Conservation (phyloP, 140 eudicot genomes). For the Ambrosia hybrid region DNA sequence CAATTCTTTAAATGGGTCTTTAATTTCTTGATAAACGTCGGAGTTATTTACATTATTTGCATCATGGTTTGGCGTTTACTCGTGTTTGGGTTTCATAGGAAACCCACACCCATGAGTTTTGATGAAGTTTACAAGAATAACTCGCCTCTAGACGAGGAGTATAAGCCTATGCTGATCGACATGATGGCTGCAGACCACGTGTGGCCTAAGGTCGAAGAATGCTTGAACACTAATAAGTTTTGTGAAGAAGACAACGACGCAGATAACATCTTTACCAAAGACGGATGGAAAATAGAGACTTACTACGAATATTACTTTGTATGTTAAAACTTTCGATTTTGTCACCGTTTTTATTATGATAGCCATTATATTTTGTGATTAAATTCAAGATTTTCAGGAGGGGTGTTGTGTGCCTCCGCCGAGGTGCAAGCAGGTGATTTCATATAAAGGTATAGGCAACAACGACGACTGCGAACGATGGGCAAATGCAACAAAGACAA, state of each 20-base stretch:
- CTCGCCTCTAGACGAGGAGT: conserved; percentile 38
- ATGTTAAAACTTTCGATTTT: background rate
- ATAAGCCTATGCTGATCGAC: conserved; percentile 28
- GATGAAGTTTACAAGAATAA: conserved; percentile 33
- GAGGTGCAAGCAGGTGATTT: conserved; percentile 20
- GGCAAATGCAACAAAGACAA: conserved; percentile 30
- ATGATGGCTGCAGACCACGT: conserved; percentile 30
- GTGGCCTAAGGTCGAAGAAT: conserved; percentile 29
- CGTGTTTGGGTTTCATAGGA: conserved; percentile 34
- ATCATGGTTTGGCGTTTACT: conserved; percentile 42
- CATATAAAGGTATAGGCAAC: conserved; percentile 17
- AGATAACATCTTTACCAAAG: conserved; percentile 29
- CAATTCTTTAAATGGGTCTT: conserved; percentile 20
- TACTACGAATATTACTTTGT: conserved; percentile 36
- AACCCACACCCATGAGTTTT: conserved; percentile 6
- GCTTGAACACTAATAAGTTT: conserved; percentile 33
- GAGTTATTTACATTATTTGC: conserved; percentile 29
- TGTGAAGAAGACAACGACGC: conserved; percentile 31
- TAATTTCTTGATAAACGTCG: background rate
- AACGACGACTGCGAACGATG: conserved; percentile 32
- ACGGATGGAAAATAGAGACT: conserved; percentile 37
- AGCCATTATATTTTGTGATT: background rate
- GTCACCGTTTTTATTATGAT: background rate
- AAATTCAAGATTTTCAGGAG: conserved; percentile 30
- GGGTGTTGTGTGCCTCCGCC: conserved; percentile 42